phyloP scores from a whole-genome alignment of 345 rosid genomes.

The Cardiospermum halicacabum region DNA sequence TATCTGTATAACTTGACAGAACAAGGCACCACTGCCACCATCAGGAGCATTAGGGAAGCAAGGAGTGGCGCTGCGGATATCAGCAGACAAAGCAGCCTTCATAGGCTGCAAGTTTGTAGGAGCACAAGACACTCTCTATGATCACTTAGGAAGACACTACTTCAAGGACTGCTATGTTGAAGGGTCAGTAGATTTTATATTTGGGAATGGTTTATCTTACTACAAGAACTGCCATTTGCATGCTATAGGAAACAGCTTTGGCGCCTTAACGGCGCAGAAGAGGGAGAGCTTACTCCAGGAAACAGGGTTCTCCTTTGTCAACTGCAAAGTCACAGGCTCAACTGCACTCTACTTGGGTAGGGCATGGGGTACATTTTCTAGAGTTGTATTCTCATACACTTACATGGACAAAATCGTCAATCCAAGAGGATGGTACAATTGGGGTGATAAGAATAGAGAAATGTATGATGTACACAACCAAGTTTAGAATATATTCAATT shows the following conservation, averaged over 20 bases:
- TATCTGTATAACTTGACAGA: too few relatives aligned
- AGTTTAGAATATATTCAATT: too few relatives aligned
- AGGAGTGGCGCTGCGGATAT: constrained; percentile 41
- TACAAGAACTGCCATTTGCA: constrained; percentile 39
- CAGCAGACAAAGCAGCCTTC: constrained; percentile 39
- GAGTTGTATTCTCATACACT: constrained; percentile 38
- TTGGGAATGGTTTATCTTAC: constrained; percentile 41
- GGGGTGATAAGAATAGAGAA: constrained; percentile 37
- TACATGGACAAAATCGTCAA: constrained; percentile 32
- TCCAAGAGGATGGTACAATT: constrained; percentile 39
- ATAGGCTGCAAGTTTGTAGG: constrained; percentile 34
- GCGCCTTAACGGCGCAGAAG: constrained; percentile 38
- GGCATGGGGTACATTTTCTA: constrained; percentile 44
- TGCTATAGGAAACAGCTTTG: constrained; percentile 31
- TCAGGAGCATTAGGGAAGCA: constrained; percentile 41
- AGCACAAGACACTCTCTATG: constrained; percentile 44
- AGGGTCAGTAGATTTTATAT: constrained; percentile 43
- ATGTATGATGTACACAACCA: too few relatives aligned
- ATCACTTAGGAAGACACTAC: constrained; percentile 41
- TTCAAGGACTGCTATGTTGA: constrained; percentile 38
- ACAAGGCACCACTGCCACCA: constrained; percentile 36
- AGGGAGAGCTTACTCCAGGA: constrained; percentile 29
- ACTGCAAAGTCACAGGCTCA: constrained; percentile 40
- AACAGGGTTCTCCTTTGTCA: constrained; percentile 38
- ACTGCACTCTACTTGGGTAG: constrained; percentile 37